phyloP scores from a whole-genome alignment of 2,329 filamentous ascomycete species.

The Beauveria varroae region DNA sequence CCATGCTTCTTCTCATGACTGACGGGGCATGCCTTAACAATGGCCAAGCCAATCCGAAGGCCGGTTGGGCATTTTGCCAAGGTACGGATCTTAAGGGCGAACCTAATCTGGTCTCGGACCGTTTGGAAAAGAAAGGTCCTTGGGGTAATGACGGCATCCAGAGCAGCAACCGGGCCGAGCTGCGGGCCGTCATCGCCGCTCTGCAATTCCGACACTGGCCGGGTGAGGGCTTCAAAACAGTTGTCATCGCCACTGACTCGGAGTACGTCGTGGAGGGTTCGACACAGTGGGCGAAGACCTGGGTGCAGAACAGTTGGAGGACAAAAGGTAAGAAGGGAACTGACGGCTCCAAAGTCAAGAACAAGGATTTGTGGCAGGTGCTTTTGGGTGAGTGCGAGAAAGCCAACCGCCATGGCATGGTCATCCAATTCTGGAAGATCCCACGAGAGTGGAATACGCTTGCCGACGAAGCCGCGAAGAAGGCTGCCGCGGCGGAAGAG shows the following conservation, averaged over 20 bases:
- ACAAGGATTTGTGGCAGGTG: slow-evolving; percentile 44
- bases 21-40: slow-evolving; percentile 40
- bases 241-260: slow-evolving; percentile 49
- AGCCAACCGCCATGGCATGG: slow-evolving; percentile 20
- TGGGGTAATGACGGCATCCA: slow-evolving; percentile 28
- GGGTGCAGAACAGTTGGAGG: slow-evolving; percentile 39
- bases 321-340: slow-evolving; percentile 16
- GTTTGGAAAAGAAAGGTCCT: slow-evolving; percentile 36
- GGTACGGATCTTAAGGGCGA: slow-evolving; percentile 12
- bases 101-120: slow-evolving; percentile 20
- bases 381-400: slow-evolving; percentile 35
- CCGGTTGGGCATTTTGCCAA: slow-evolving; percentile 33
- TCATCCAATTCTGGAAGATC: slow-evolving; percentile 41
- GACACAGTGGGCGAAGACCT: slow-evolving; percentile 34
- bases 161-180: slow-evolving; percentile 47
- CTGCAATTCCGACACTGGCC: slow-evolving; percentile 37
- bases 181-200: slow-evolving; percentile 46
- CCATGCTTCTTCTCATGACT: slow-evolving; percentile 33
- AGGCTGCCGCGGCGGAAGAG: slow-evolving; percentile 16
- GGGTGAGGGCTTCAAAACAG: slow-evolving; percentile 28
- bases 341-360: slow-evolving; percentile 31
- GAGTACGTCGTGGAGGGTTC: slow-evolving; percentile 40
- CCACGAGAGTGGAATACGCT: slow-evolving; percentile 32
- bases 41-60: slow-evolving; percentile 28
- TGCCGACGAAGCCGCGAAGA: slow-evolving; percentile 34